These are phyloP conservation scores for Recurvomyces mirabilis DNA, from an alignment of 495 filamentous ascomycete genomes.

Conservation along the genomic window DNA sequence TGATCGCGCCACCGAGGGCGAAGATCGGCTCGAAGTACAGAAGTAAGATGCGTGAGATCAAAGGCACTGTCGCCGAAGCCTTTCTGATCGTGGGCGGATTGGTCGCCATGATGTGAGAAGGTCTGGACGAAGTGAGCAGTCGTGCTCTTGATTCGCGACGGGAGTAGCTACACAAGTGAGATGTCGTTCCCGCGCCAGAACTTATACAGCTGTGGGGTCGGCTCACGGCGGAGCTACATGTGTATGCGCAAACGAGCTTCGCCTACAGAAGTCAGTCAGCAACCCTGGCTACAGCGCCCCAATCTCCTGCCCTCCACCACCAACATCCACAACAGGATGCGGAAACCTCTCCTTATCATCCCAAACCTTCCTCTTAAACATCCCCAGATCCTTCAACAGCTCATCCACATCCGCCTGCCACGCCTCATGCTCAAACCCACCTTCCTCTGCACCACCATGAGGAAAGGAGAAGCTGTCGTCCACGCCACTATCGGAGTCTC, in stretches of 20 bases:
- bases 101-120: not conserved
- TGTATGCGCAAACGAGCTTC: too few species aligned
- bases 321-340: not conserved
- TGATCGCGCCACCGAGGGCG: slow-evolving; percentile 2
- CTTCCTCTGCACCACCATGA: slow-evolving; percentile 23
- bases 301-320: too few species aligned
- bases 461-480: slow-evolving; percentile 3
- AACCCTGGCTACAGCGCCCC: too few species aligned
- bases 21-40: slow-evolving; percentile 10
- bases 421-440: slow-evolving; percentile 33
- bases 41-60: not conserved
- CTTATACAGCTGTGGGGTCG: too few species aligned
- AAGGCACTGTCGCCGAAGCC: not conserved
- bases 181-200: too few species aligned
- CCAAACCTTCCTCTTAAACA: slow-evolving; percentile 73
- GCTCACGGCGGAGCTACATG: too few species aligned
- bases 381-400: slow-evolving; percentile 55
- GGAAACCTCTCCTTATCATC: slow-evolving; percentile 55
- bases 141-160: too few species aligned
- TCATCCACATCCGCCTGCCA: slow-evolving; percentile 49
- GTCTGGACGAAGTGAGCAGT: not conserved
- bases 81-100: not conserved
- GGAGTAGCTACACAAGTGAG: too few species aligned
- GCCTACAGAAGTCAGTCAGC: too few species aligned
- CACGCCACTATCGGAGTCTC: slow-evolving; percentile 22